Base-by-base conservation (phyloP, 2,329 filamentous ascomycete genomes). In the Fusarium sp. region DNA sequence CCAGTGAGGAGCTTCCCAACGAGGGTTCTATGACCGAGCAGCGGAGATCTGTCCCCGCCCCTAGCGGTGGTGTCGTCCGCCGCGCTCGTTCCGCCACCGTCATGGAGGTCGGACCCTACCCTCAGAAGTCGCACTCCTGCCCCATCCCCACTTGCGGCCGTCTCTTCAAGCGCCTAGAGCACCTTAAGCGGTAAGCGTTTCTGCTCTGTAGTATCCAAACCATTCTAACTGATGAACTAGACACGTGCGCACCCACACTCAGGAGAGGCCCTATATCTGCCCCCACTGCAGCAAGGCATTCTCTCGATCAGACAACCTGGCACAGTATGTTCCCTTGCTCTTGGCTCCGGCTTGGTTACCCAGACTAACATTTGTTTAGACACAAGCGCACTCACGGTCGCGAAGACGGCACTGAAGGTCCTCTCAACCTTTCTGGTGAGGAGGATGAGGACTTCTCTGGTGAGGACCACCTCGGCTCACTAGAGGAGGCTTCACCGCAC, bases 231-330 rank as follows among this genome's bases (percentile, higher is more conserved):
- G 44, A 58, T 51, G 33, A 10, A 33, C 82, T 89, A 97, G 95
- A 89, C 96, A 99, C 87, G 96, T 99, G 84, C 94, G 96, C 86
- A 99, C 96, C 80, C 96, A 99, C 88, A 99, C 96, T 65, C 96
- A 99, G 88, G 96, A 99, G 88, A 94, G 96, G 86, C 96, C 96
- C 78, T 99, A 99, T 85, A 92, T 97, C 81, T 99, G 96, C 90
- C 93, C 94, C 78, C 92, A 97, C 84, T 99, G 96, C 91, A 98
- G 94, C 89, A 98, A 98, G 88, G 96, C 96, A 75, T 99, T 99
- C 84, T 98, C 96, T 69, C 90, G 96, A 85, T 98, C 96, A 80
- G 96, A 99, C 87, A 99, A 99, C 84, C 93, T 99, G 85, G 96
- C 96, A 83, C 96, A 99, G 93, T 97, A 94, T 85, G 90, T 80